phyloP scores from a whole-genome alignment of 805 yeast genomes.

The Nematodospora valgi region DNA sequence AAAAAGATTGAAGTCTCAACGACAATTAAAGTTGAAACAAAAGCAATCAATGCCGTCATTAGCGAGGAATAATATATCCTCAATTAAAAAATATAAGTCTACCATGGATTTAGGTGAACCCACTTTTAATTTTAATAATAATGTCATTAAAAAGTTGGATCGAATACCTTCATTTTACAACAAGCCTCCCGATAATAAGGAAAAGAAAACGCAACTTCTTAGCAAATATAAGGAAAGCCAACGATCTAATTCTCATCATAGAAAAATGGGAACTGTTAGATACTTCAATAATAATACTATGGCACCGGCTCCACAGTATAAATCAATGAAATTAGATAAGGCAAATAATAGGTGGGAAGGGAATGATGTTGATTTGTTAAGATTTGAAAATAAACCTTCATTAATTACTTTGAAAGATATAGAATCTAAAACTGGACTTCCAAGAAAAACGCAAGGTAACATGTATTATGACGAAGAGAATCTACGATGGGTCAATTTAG shows the following conservation, averaged over 20 bases:
- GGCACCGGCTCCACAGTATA: slow-evolving; percentile 10
- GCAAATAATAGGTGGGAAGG: slow-evolving; percentile 58
- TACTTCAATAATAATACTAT: slow-evolving; percentile 21
- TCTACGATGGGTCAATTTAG: slow-evolving; percentile 55
- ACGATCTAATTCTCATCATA: slow-evolving; percentile 6
- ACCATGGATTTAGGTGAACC: slow-evolving; percentile 32
- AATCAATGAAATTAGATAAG: slow-evolving; percentile 54
- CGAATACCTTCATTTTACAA: slow-evolving; percentile 41
- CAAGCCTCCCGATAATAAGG: slow-evolving; percentile 29
- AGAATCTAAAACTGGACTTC: background rate
- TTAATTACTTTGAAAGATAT: slow-evolving; percentile 30
- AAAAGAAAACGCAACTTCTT: slow-evolving; percentile 16
- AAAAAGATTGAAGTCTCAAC: background rate
- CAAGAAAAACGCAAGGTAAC: slow-evolving; percentile 20
- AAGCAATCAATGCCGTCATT: slow-evolving; percentile 8
- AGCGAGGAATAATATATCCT: background rate
- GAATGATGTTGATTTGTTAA: slow-evolving; percentile 53
- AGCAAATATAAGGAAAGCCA: slow-evolving; percentile 5
- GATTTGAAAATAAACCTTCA: slow-evolving; percentile 47
- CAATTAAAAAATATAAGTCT: slow-evolving; percentile 29
- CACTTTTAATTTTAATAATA: slow-evolving; percentile 29
- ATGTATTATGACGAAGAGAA: slow-evolving; percentile 61
- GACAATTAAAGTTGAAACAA: background rate
- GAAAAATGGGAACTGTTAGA: slow-evolving; percentile 28
- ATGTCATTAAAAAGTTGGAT: slow-evolving; percentile 34